A percentile compares a stretch with the other conserved stretches of the same genome.
Conservation (phyloP, 73 alveolate genomes). For the Effrenium voratum region DNA sequence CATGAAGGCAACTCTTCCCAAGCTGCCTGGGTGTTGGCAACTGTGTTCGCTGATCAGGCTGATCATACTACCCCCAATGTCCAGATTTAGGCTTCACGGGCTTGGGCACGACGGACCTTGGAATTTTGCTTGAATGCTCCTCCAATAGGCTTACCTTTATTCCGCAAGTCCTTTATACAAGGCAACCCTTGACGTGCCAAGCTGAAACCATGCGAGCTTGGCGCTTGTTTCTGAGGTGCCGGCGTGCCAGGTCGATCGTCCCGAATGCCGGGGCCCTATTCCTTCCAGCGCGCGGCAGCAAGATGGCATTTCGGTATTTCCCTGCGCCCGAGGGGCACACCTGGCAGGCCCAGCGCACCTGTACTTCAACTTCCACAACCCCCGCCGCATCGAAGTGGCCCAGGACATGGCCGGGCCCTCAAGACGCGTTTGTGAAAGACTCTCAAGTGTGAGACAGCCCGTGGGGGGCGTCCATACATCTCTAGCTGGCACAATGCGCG, state of each 20-base stretch:
- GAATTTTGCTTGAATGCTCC: too few relatives aligned
- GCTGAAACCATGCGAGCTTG: background rate
- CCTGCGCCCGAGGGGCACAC: background rate
- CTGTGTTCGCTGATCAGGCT: background rate
- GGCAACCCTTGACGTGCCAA: background rate
- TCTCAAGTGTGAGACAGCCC: background rate
- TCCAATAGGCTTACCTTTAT: too few relatives aligned
- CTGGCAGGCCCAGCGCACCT: slow-evolving; percentile 15
- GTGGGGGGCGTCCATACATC: background rate
- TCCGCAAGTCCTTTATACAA: background rate
- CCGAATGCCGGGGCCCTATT: background rate
- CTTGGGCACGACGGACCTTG: background rate
- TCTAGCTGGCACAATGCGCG: background rate
- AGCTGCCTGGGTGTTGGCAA: too few relatives aligned
- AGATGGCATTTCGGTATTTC: background rate
- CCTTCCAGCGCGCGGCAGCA: background rate
- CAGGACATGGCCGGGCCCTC: slow-evolving; percentile 54
- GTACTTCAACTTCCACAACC: slow-evolving; percentile 86
- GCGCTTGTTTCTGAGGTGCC: background rate
- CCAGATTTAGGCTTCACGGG: background rate
- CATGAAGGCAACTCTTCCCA: too few relatives aligned
- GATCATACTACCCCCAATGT: background rate
- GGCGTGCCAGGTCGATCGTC: slow-evolving; percentile 5
- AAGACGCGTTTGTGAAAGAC: background rate
- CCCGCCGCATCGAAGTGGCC: slow-evolving; percentile 88